Evolutionary conservation across 1,284 basidiomycete species (phyloP).

Genomic region (Papiliotrema fonsecae): DNA sequence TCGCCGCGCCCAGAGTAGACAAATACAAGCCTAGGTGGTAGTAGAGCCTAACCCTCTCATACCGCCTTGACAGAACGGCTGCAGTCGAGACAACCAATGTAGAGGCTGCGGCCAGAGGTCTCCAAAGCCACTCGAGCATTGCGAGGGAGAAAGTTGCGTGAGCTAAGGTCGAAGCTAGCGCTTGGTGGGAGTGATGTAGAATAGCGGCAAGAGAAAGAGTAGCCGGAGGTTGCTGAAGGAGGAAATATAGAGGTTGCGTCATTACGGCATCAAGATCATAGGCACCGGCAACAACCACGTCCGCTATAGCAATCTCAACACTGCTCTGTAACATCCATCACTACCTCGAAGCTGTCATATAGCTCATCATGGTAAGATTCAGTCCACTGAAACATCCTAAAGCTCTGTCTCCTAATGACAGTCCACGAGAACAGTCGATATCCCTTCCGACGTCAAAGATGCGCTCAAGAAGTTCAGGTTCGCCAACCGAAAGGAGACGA

Average conservation of each 20-base stretch:
- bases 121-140: slow-evolving; percentile 29
- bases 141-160: background rate
- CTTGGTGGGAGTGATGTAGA: background rate
- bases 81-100: slow-evolving; percentile 40
- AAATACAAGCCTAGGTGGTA: slow-evolving; percentile 70
- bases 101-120: slow-evolving; percentile 40
- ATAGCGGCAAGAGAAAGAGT: background rate
- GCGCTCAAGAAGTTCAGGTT: slow-evolving; percentile 79
- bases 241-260: too few species aligned
- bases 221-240: too few species aligned
- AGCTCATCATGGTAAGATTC: too few species aligned
- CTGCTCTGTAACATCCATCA: too few species aligned
- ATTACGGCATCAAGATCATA: too few species aligned
- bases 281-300: too few species aligned
- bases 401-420: slow-evolving; percentile 4
- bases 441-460: slow-evolving; percentile 68
- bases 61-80: slow-evolving; percentile 33
- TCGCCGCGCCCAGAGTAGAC: slow-evolving; percentile 66
- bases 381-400: too few species aligned
- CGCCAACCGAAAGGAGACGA: slow-evolving; percentile 60
- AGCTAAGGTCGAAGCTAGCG: background rate
- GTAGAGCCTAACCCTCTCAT: slow-evolving; percentile 52
- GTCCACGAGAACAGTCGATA: slow-evolving; percentile 63
- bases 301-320: too few species aligned
- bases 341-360: too few species aligned